Conservation (phyloP, 768 basidiomycete genomes). For the Xanthoconium purpureum region DNA sequence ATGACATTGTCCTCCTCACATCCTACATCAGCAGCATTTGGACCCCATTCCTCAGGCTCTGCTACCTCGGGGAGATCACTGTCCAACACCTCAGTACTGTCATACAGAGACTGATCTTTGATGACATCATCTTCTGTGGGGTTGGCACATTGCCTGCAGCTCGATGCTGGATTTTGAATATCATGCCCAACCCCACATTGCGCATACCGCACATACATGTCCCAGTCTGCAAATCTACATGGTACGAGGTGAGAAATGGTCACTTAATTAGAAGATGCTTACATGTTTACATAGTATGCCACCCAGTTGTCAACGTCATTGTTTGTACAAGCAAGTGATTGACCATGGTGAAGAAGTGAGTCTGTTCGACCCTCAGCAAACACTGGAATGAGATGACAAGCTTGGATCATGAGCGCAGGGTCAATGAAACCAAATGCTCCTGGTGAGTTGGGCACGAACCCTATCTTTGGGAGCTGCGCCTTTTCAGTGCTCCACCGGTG, state of each 20-base stretch:
- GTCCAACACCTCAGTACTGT: too few relatives aligned
- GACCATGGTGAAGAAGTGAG: not conserved
- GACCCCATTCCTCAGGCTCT: too few relatives aligned
- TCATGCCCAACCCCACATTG: not conserved
- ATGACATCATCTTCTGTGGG: too few relatives aligned
- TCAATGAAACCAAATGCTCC: slow-evolving; percentile 39
- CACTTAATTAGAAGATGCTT: not conserved
- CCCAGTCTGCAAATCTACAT: not conserved
- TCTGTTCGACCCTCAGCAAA: slow-evolving; percentile 26
- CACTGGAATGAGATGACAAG: slow-evolving; percentile 31
- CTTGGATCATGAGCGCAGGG: slow-evolving; percentile 26
- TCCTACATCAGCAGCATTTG: too few relatives aligned
- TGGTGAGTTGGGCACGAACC: slow-evolving; percentile 26
- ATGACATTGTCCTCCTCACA: too few relatives aligned
- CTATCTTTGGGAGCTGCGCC: slow-evolving; percentile 27
- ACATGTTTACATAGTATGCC: not conserved
- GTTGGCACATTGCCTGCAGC: too few relatives aligned
- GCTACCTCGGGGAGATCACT: too few relatives aligned
- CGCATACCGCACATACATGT: not conserved
- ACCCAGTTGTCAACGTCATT: not conserved
- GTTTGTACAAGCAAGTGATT: not conserved
- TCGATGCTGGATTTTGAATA: too few relatives aligned
- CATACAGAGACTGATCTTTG: too few relatives aligned
- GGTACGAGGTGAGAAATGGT: not conserved
- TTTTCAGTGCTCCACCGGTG: slow-evolving; percentile 12